phyloP scores from a whole-genome alignment of 352 stramenopile species.

The Discostella stelligera region DNA sequence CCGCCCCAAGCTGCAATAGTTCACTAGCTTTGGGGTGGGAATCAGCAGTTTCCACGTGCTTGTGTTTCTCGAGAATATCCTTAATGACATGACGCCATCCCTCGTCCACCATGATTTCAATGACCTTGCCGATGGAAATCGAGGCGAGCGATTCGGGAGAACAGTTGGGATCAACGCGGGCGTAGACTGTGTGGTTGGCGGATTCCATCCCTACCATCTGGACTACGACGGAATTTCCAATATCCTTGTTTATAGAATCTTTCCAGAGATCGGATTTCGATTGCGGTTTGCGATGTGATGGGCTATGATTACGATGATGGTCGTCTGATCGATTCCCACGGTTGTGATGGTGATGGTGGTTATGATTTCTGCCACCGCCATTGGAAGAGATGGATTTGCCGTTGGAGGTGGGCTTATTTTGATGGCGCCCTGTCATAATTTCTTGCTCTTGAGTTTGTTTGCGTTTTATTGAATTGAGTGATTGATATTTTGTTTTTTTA shows the following conservation, averaged over 20 bases:
- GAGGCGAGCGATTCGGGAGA: slow-evolving; percentile 6
- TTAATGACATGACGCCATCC: slow-evolving; percentile 34
- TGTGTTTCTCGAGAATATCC: slow-evolving; percentile 36
- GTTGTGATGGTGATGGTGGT: background rate
- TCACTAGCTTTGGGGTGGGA: slow-evolving; percentile 35
- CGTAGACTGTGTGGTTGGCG: slow-evolving; percentile 38
- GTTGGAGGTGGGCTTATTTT: background rate
- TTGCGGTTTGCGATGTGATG: background rate
- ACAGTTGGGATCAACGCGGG: slow-evolving; percentile 26
- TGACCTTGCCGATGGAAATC: slow-evolving; percentile 39
- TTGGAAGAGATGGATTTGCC: background rate
- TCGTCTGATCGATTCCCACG: background rate
- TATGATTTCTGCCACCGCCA: background rate
- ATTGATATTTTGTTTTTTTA: too few species aligned
- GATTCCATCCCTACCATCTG: slow-evolving; percentile 50
- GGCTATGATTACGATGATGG: background rate
- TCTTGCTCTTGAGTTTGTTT: too few species aligned
- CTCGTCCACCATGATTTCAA: slow-evolving; percentile 45
- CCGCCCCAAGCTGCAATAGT: slow-evolving; percentile 38
- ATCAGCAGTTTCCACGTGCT: slow-evolving; percentile 35
- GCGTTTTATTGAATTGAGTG: too few species aligned
- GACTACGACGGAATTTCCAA: slow-evolving; percentile 35
- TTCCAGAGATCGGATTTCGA: slow-evolving; percentile 49
- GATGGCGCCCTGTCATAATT: background rate
- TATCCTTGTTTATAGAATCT: slow-evolving; percentile 23